Evolutionary conservation across 805 yeast species (phyloP), one percentile per base, ranked within the genome.

Genomic region (Nakazawaea siamensis): DNA sequence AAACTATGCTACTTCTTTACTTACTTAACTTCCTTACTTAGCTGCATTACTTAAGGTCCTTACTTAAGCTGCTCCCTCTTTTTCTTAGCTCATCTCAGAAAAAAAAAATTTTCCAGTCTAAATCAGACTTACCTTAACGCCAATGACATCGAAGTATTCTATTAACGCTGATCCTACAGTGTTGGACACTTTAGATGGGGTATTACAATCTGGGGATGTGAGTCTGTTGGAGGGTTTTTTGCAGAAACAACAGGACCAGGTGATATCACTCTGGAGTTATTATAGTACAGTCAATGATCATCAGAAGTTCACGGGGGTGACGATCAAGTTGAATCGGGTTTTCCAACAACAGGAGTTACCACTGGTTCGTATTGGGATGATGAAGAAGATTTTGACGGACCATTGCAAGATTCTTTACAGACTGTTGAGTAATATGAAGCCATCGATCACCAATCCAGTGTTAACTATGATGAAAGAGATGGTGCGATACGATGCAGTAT

Each of bases 371-470:
- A 66, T 79, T 37, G 24, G 25, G n/a, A 14, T 35, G 7, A 16
- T 35, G 18, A 66, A 65, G 33, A 68, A 68, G 11, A 57, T 87
- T 3, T 51, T 86, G 8, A 58, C 65, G 1, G 67, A 65, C 31
- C 73, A 82, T 49, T 51, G 69, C 28, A 82, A 79, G 45, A 68
- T 76, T 6, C 58, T 87, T 3, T 83, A 81, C 54, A 64, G 94
- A 45, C 76, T 81, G 13, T 58, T 87, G 26, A 70, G 68, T 40
- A 68, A 73, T 35, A 55, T 66, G 41, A 71, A 77, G 42, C 73
- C 82, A 0, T 62, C 72, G 1, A 50, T 68, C 1, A 74, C 88
- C 0, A 74, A 71, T 35, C 81, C 92, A 1, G 66, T 70, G 3
- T 51, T 86, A n/a, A 54, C 69, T 28, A 47, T 87, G 8, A 52